Conservation (phyloP, 176 grass and related monocot genomes). For the Oryza coarctata region DNA sequence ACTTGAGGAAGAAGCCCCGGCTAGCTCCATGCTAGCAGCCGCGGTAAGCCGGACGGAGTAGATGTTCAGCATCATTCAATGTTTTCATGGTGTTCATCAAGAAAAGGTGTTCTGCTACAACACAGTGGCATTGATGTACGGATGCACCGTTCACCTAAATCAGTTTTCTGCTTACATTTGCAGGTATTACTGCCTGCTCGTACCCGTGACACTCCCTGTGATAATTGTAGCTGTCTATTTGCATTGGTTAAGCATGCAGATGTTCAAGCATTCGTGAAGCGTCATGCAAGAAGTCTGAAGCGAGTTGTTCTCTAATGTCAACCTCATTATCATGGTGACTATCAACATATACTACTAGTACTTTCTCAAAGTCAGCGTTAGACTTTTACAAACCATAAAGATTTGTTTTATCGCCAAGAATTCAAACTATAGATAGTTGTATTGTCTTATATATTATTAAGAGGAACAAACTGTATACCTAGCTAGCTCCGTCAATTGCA, state of each 20-base stretch:
- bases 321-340: not conserved
- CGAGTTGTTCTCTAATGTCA: not conserved
- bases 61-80: not conserved
- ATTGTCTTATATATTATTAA: not conserved
- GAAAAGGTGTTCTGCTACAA: not conserved
- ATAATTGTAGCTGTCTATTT: slow-evolving; percentile 65
- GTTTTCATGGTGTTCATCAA: not conserved
- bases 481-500: no score
- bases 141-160: not conserved
- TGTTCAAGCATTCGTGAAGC: slow-evolving; percentile 85
- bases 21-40: no score
- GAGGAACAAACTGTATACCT: no score
- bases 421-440: not conserved
- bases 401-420: not conserved
- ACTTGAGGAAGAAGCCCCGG: not conserved
- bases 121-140: not conserved
- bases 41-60: not conserved
- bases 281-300: not conserved
- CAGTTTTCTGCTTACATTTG: not conserved
- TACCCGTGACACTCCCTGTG: slow-evolving; percentile 69
- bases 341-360: not conserved
- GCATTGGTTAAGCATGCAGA: slow-evolving; percentile 88
- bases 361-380: not conserved
- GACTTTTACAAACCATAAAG: not conserved
- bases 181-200: slow-evolving; percentile 76